Evolutionary conservation across 768 basidiomycete genomes (phyloP).

Genomic region (Russula virescens): DNA sequence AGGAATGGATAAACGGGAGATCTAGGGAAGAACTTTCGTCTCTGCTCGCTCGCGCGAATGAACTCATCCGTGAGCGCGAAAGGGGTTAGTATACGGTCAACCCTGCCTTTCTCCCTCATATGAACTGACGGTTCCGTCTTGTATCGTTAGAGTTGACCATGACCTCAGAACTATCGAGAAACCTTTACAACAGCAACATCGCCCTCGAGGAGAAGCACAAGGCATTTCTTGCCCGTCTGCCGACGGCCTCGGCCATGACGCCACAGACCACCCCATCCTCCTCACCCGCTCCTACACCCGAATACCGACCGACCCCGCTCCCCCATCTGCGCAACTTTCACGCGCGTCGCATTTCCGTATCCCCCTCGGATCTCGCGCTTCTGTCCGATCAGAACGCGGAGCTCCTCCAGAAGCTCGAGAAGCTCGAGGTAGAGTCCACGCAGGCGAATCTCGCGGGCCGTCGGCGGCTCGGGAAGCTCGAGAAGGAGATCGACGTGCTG

Average conservation of each 20-base stretch:
- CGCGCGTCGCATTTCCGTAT: conserved; percentile 53
- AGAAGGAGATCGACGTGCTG: conserved; percentile 73
- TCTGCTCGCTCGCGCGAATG: conserved; percentile 66
- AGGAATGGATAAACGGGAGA: conserved; percentile 53
- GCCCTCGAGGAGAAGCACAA: conserved; percentile 67
- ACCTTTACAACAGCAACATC: conserved; percentile 61
- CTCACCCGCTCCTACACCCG: conserved; percentile 26
- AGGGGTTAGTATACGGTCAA: conserved; percentile 46
- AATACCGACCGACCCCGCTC: conserved; percentile 17
- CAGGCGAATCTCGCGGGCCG: conserved; percentile 63
- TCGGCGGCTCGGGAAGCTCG: conserved; percentile 62
- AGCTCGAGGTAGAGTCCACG: conserved; percentile 63
- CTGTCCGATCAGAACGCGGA: conserved; percentile 83
- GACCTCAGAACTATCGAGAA: conserved; percentile 65
- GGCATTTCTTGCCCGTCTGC: conserved; percentile 60
- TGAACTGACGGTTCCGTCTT: background rate
- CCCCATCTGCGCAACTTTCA: conserved; percentile 27
- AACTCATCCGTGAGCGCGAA: conserved; percentile 70
- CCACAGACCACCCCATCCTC: conserved; percentile 25
- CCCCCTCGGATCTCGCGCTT: conserved; percentile 59
- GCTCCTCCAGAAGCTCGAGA: conserved; percentile 67
- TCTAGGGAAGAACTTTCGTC: conserved; percentile 70
- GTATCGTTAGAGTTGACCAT: conserved; percentile 52
- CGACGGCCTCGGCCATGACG: conserved; percentile 26
- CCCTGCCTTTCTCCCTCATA: background rate